phyloP scores from a whole-genome alignment of 208 protist genomes.

The Leishmania lainsoni region DNA sequence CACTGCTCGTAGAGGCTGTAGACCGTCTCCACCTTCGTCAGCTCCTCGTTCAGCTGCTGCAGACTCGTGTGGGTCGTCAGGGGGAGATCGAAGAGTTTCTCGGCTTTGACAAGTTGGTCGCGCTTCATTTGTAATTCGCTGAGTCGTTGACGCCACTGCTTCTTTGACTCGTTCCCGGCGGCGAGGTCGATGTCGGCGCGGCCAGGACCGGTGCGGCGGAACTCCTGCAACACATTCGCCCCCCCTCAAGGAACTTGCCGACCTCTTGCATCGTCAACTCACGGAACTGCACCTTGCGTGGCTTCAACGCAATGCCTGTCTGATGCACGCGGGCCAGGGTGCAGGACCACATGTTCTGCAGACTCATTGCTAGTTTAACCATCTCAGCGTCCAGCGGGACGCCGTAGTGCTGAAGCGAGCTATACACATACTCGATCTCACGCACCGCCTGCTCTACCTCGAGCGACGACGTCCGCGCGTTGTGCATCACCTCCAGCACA shows the following conservation, averaged over 20 bases:
- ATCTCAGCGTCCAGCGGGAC: conserved; percentile 86
- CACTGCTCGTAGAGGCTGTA: conserved; percentile 96
- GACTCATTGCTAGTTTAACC: conserved; percentile 66
- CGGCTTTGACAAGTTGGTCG: conserved; percentile 93
- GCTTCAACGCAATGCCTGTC: conserved; percentile 82
- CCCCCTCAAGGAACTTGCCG: conserved; percentile 69
- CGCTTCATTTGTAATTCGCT: conserved; percentile 71
- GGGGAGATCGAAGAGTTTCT: conserved; percentile 97
- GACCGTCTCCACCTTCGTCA: conserved; percentile 90
- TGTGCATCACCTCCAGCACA: conserved; percentile 95
- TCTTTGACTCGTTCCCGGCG: conserved; percentile 89
- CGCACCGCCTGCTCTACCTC: conserved; percentile 94
- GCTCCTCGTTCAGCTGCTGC: conserved; percentile 89
- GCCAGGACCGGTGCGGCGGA: conserved; percentile 85
- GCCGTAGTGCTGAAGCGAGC: conserved; percentile 93
- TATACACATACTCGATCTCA: conserved; percentile 96
- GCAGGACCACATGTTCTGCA: conserved; percentile 86
- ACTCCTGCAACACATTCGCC: conserved; percentile 66
- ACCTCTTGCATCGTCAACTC: conserved; percentile 93
- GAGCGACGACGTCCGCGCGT: conserved; percentile 81
- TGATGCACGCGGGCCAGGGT: conserved; percentile 80
- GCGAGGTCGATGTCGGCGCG: conserved; percentile 87
- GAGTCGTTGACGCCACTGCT: conserved; percentile 85
- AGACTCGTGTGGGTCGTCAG: conserved; percentile 94
- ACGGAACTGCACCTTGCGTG: conserved; percentile 95